Evolutionary conservation across 176 grass and related monocot species (phyloP).

Genomic region (Carex littledalei): DNA sequence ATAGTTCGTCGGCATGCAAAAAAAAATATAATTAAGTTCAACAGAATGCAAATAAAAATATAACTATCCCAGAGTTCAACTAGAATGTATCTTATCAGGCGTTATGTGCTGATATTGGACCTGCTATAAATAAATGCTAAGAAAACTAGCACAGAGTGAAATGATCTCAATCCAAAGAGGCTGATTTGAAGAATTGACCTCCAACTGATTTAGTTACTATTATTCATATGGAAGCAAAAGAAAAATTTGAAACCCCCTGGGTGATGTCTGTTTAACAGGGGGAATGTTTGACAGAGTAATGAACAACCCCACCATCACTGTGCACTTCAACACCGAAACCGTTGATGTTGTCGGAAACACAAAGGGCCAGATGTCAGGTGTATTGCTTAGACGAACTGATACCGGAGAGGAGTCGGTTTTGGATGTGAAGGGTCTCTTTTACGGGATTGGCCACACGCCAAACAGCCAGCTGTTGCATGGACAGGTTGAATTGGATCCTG

Average conservation of each 20-base stretch:
- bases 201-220: constrained; percentile 10
- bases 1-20: background rate
- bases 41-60: background rate
- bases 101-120: background rate
- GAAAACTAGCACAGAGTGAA: background rate
- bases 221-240: constrained; percentile 12
- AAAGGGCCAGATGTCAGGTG: constrained; percentile 89
- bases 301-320: constrained; percentile 93
- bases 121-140: background rate
- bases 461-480: constrained; percentile 87
- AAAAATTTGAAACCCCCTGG: constrained; percentile 76
- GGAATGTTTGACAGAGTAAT: constrained; percentile 99
- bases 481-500: constrained; percentile 78
- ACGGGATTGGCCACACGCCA: constrained; percentile 93
- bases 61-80: background rate
- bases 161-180: background rate
- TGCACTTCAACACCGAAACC: constrained; percentile 93
- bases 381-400: constrained; percentile 59
- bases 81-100: background rate
- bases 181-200: background rate
- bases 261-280: constrained; percentile 99
- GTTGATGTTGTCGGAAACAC: constrained; percentile 78
- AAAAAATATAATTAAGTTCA: background rate
- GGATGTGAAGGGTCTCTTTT: constrained; percentile 93
- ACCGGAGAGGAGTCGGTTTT: constrained; percentile 62